phyloP scores from a whole-genome alignment of 1,284 basidiomycete genomes.

The Melanopsichium pennsylvanicum region DNA sequence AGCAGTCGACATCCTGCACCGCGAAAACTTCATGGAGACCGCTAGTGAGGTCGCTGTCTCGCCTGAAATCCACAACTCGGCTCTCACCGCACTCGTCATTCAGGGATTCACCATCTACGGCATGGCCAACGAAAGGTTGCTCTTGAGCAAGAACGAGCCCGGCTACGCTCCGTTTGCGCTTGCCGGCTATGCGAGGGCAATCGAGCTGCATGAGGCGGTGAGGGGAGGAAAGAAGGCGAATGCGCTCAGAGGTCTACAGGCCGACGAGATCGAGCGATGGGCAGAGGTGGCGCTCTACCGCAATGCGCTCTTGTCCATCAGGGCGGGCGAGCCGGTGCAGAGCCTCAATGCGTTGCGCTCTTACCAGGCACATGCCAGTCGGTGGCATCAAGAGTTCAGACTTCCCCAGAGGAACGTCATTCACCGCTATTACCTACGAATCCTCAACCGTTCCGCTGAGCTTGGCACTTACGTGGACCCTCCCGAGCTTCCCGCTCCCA shows the following conservation, averaged over 20 bases:
- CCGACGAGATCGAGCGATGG: constrained; percentile 64
- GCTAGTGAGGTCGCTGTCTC: constrained; percentile 30
- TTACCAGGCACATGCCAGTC: constrained; percentile 60
- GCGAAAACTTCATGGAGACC: constrained; percentile 48
- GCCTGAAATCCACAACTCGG: constrained; percentile 38
- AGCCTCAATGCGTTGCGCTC: constrained; percentile 57
- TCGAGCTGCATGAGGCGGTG: constrained; percentile 58
- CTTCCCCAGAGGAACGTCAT: constrained; percentile 61
- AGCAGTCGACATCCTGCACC: constrained; percentile 53
- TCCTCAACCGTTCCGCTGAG: constrained; percentile 54
- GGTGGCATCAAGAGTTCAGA: constrained; percentile 61
- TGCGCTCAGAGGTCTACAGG: constrained; percentile 54
- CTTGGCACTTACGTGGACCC: constrained; percentile 41
- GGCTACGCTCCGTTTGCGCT: constrained; percentile 54
- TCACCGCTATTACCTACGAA: constrained; percentile 51
- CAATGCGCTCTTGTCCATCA: constrained; percentile 57
- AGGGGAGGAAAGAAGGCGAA: constrained; percentile 57
- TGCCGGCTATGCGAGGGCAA: constrained; percentile 57
- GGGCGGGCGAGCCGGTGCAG: constrained; percentile 38
- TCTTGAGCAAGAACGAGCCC: constrained; percentile 30
- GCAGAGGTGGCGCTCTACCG: constrained; percentile 62
- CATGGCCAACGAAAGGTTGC: constrained; percentile 61
- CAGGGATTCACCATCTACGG: constrained; percentile 57
- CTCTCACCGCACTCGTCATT: constrained; percentile 45
- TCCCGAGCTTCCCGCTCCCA: constrained; percentile 33